Percentiles rank a stretch among this genome's conserved stretches.
These are phyloP conservation scores for Claviceps sp. DNA, from an alignment of 2,329 filamentous ascomycete species.

Conservation along the genomic window DNA sequence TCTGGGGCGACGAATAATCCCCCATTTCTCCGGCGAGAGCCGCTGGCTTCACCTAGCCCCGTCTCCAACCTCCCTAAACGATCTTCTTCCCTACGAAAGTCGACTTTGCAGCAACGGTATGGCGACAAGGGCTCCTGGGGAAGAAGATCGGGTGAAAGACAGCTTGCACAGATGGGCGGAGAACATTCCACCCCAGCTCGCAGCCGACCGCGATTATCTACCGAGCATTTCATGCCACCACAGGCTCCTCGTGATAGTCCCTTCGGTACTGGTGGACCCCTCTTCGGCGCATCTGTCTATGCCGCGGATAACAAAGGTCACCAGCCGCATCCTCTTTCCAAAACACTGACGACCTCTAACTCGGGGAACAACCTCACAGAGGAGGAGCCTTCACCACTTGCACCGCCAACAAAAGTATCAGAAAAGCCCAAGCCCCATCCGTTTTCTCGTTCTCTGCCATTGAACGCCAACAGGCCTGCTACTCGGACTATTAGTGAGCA, in stretches of 20 bases:
- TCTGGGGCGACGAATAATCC: slow-evolving; percentile 18
- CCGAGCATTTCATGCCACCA: slow-evolving; percentile 64
- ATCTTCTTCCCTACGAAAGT: slow-evolving; percentile 68
- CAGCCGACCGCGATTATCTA: slow-evolving; percentile 58
- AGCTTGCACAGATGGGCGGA: slow-evolving; percentile 33
- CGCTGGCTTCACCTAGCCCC: slow-evolving; percentile 30
- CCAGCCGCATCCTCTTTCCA: slow-evolving; percentile 71
- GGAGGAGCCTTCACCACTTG: slow-evolving; percentile 45
- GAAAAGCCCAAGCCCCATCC: slow-evolving; percentile 18
- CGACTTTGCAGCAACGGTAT: slow-evolving; percentile 75
- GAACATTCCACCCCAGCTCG: slow-evolving; percentile 47
- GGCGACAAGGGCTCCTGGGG: slow-evolving; percentile 54
- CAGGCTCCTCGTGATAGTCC: slow-evolving; percentile 47
- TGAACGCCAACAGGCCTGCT: slow-evolving; percentile 24
- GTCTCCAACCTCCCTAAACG: slow-evolving; percentile 48
- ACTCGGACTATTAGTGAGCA: slow-evolving; percentile 17
- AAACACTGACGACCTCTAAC: slow-evolving; percentile 75
- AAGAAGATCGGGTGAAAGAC: slow-evolving; percentile 42
- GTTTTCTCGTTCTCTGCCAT: slow-evolving; percentile 26
- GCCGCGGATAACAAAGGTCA: slow-evolving; percentile 28
- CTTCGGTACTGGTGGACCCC: slow-evolving; percentile 41
- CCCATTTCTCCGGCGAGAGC: slow-evolving; percentile 20
- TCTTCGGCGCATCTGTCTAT: slow-evolving; percentile 41
- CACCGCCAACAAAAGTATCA: slow-evolving; percentile 14
- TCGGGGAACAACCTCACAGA: slow-evolving; percentile 67